Percentiles rank a stretch among this genome's conserved stretches.
Conservation (phyloP, 805 yeast species). For the Candida sonorensis region DNA sequence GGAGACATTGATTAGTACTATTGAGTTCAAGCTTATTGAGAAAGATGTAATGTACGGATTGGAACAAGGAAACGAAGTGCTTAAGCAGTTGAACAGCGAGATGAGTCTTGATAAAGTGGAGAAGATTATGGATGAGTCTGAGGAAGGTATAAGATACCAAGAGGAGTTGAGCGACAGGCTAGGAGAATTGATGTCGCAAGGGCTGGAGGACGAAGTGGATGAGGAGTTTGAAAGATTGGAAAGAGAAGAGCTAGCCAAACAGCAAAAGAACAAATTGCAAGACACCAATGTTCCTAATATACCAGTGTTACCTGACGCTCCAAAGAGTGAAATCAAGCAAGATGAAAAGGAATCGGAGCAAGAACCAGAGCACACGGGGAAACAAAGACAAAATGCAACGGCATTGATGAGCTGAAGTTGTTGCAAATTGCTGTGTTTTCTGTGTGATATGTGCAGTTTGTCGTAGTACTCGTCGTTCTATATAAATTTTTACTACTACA, state of each 20-base stretch:
- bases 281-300: constrained; percentile 7
- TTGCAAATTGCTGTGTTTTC: too few relatives aligned
- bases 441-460: too few relatives aligned
- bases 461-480: too few relatives aligned
- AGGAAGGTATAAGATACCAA: constrained; percentile 75
- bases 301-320: constrained; percentile 25
- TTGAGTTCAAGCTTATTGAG: constrained; percentile 87
- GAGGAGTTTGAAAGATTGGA: constrained; percentile 51
- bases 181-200: constrained; percentile 33
- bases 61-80: constrained; percentile 70
- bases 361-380: constrained; percentile 4
- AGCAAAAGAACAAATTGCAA: constrained; percentile 5
- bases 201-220: constrained; percentile 58
- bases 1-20: constrained; percentile 69
- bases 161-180: constrained; percentile 59
- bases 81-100: constrained; percentile 71
- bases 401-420: too few relatives aligned
- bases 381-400: constrained; percentile 1
- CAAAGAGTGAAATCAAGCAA: constrained; percentile 14
- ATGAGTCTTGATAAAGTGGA: constrained; percentile 77
- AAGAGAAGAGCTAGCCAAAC: constrained; percentile 29
- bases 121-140: constrained; percentile 72
- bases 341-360: constrained; percentile 16
- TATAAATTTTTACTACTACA: too few relatives aligned
- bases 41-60: constrained; percentile 77